Evolutionary conservation across 768 basidiomycete species (phyloP), one percentile per base, ranked within the genome.

Genomic region (Vishniacozyma victoriae): DNA sequence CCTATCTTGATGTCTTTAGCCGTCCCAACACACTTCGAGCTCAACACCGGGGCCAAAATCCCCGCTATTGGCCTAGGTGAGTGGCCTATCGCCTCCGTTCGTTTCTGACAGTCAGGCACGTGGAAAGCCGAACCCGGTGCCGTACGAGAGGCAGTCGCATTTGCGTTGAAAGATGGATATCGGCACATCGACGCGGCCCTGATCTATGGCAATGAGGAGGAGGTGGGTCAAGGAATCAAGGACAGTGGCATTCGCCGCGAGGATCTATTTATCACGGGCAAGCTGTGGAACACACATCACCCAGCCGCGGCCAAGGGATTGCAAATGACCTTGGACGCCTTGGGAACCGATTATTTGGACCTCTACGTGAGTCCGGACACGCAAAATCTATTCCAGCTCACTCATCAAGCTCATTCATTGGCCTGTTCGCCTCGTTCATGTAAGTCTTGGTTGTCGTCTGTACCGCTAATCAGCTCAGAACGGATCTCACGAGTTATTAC

Each of bases 171-270:
- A 44, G 78, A 78, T 23, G 87, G 87, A 1, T 90, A 89, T 70
- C 78, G 86, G 41, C 88, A 92, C 72, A 79, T 92, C 55, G 88
- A 92, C 71, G 78, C 86, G 16, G 88, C 87, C 3, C 79, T 79
- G 78, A 75, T 86, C 41, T 88, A 88, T 70, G 62, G 75, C 54
- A 89, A 89, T 68, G 86, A 87, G 70, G 76, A 81, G 48, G 85
- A 59, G 44, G 66, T 68, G 18, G 58, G 58, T 4, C 35, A 56
- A 14, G 66, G 66, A 16, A 55, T 68, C 56, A 59, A 59, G 40
- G 52, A 57, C 7, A 46, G 47, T 15, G 66, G 66, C 11, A 49
- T 67, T 25, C 42, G 47, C 14, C 47, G 64, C 14, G 35, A 52
- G n/a, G 59, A 66, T 19, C 35, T 66, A 18, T 53, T 60, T 38